phyloP scores from a whole-genome alignment of 208 protist species.

The Trichomonas tenax region DNA sequence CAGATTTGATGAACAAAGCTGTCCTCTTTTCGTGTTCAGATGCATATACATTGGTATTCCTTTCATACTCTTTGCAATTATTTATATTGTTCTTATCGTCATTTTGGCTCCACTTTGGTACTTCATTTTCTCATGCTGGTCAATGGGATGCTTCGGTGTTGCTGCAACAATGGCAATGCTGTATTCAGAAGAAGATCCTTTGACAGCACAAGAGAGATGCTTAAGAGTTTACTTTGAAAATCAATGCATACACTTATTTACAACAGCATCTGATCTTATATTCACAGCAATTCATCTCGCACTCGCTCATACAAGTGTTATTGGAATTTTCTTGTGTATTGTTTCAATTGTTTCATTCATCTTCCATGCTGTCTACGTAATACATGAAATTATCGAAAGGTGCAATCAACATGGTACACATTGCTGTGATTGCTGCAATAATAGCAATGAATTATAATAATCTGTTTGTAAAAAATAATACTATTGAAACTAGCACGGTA shows the following conservation, averaged over 20 bases:
- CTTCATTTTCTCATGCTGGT: neutral
- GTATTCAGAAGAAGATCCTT: no score
- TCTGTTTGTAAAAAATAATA: neutral
- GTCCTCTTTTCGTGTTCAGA: neutral
- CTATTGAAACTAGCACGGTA: no score
- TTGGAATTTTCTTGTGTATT: neutral
- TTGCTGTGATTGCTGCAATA: neutral
- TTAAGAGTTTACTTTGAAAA: neutral
- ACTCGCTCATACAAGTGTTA: neutral
- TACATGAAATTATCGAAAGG: neutral
- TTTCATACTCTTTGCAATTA: neutral
- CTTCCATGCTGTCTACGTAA: neutral
- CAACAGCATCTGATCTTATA: neutral
- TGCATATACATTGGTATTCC: neutral
- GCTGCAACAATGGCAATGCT: neutral
- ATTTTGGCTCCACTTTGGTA: neutral
- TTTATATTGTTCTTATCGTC: neutral
- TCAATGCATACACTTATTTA: neutral
- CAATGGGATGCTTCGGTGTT: neutral
- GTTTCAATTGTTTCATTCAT: neutral
- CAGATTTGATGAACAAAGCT: neutral
- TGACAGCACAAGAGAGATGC: neutral
- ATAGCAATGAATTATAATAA: neutral
- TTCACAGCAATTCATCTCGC: neutral
- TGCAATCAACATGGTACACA: neutral